Base-by-base conservation (phyloP, 306 rosid genomes). In the Lablab purpureus region DNA sequence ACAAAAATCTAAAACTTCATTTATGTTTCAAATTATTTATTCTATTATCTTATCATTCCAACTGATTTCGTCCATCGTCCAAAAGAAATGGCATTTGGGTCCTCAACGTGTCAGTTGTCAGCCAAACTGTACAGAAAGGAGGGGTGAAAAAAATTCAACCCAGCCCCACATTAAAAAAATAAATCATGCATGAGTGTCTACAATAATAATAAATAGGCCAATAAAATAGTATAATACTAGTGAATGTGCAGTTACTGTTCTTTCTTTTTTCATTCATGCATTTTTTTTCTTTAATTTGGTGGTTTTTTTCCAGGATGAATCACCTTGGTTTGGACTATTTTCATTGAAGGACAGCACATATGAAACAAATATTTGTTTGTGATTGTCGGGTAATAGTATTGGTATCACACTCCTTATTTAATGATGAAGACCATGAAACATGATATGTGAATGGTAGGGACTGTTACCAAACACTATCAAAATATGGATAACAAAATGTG, bases 361-460 rank as follows among this genome's bases (percentile, higher is more conserved):
- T 27, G 80, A 40, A 72, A 37, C 75, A 46, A 65, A 66, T 37
- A 56, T 51, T 63, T 74, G 84, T 49, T 58, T 64, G 25, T 36
- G 66, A 65, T 51, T 66, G 83, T 73, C 69, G 66, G 67, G 19
- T 65, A 74, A 63, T 59, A 63, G 30, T 2, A 25, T 34, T 14
- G 23, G 52, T 10, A 73, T 52, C 63, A 30, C 80, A 11, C 41
- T 36, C 22, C 8, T 66, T 58, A 62, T 19, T 27, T 19, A 49
- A 62, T 30, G n/a, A 46, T 23, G 47, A 55, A n/a, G 65, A 32
- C 59, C 67, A 64, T 12, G 52, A 45, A 78, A 70, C 68, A 73
- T 34, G 4, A 9, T 25, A 19, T 58, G 63, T 67, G 47, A 76
- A 55, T 55, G 82, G 84, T 75, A 32, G 82, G 75, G 86, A 76